Base-by-base conservation (phyloP, 805 yeast species). In the Priceomyces fermenticarens region DNA sequence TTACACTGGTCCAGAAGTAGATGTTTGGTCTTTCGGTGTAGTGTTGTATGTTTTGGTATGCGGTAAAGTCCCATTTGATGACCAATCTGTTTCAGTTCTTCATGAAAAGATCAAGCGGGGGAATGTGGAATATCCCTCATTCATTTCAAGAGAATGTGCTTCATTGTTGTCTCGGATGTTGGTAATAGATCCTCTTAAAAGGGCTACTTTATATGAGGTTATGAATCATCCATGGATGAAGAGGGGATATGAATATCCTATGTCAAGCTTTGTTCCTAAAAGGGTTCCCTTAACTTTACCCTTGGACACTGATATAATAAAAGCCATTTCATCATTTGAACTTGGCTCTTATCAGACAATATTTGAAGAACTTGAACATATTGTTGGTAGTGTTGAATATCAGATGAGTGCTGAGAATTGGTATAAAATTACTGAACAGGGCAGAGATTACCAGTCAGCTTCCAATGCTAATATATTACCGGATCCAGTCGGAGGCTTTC, bases 41-140 rank as follows among this genome's bases (percentile, higher is more conserved):
- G 98, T 93, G 0, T 67, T 93, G 38, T 93, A 88, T 57, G 99
- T 93, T 6, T 72, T 93, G 45, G 97, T 93, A 2, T 90, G 97
- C 61, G 99, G 99, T 41, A 90, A 88, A 60, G 98, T 93, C 10
- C 99, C 99, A 7, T 93, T 93, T 61, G 99, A 93, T 62, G 98
- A 93, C 58, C 95, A 88, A 54, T 82, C 87, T 50, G 95, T 95
- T 48, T 83, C 90, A 35, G 90, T 86, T 1, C 72, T 93, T 52
- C 99, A 93, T 61, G 95, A 88, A 48, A 90, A 90, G 62, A 93
- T 93, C 60, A 93, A 91, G 60, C 78, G 82, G 50, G 99, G 98
- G 31, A 74, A 81, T 47, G 96, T 93, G 9, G 96, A 89, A 49
- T 93, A 93, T 60, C 98, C 99, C 6, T 75, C 77, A 29, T 81